Evolutionary conservation across 1,139 yeast species (phyloP), one percentile per base, ranked within the genome.

Genomic region (Nematodospora anomalae): DNA sequence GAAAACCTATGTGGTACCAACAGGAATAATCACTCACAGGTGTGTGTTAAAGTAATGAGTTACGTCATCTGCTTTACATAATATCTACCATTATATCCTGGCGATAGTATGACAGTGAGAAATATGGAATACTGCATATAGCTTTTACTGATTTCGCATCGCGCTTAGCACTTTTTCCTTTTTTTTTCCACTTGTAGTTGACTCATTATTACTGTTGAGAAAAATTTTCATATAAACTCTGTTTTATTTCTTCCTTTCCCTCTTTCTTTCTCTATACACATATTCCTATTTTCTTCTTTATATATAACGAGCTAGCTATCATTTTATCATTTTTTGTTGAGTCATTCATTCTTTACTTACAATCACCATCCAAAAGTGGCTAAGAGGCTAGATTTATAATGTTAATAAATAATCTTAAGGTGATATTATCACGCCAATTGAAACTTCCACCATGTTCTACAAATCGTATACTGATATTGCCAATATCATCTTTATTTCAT

Each of bases 81-180:
- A n/a, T n/a, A n/a, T n/a, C n/a, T n/a, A n/a, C n/a, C n/a, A n/a
- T n/a, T n/a, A n/a, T n/a, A n/a, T n/a, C n/a, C n/a, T n/a, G n/a
- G n/a, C n/a, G n/a, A n/a, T n/a, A n/a, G n/a, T n/a, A n/a, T n/a
- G n/a, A n/a, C n/a, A n/a, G n/a, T n/a, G n/a, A n/a, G n/a, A n/a
- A n/a, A n/a, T n/a, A n/a, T n/a, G n/a, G n/a, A n/a, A n/a, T n/a
- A n/a, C n/a, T n/a, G n/a, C n/a, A n/a, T n/a, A n/a, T n/a, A n/a
- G n/a, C n/a, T n/a, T n/a, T 26, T 16, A 29, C 37, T 36, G 40
- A 36, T 36, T 32, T 36, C 28, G 33, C 40, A 36, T 28, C 40
- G 40, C 40, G 40, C 27, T 36, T 36, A 36, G 30, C 21, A 18
- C 21, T 6, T 18, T 18, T 18, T 18, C 8, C 21, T 8, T 24